Base-by-base conservation (phyloP, 2,329 filamentous ascomycete genomes). In the Penicillium janthinellum region DNA sequence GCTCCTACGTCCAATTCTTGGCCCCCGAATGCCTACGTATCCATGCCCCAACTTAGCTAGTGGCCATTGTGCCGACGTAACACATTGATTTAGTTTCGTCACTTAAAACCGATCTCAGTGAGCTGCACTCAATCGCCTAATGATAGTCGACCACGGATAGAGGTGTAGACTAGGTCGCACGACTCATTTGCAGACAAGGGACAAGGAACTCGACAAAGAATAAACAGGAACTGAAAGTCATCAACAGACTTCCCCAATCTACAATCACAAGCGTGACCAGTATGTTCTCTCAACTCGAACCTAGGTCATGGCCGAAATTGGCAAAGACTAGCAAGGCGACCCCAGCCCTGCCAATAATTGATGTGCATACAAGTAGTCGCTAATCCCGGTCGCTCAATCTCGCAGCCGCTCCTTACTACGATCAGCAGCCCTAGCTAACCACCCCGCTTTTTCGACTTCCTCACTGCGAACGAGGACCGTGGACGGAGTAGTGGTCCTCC, bases 331-430 rank as follows among this genome's bases (percentile, higher is more conserved):
- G 12, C 47, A 35, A 48, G 47, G 10, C 10, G 15, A n/a, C n/a
- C 47, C n/a, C 15, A 31, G 57, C 56, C 59, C 52, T 47, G 44
- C 61, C 56, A 54, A 25, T 51, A 54, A 25, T 48, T 63, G 56
- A 57, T 52, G 58, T 15, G 41, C 61, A 67, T 65, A 62, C 65
- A 67, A 52, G 56, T 62, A 63, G 39, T 38, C 17, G n/a, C 34
- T 39, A 41, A 67, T 62, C 64, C 64, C 14, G 37, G 22, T 52
- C 60, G 51, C 39, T 62, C 57, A 64, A 69, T 68, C 65, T 68
- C 60, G 67, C 63, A 69, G 56, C 62, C 63, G 64, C 60, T 64
- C 61, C 64, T 64, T 65, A 57, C 59, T 61, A 61, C 59, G 67
- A 69, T 69, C 65, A 68, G 54, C 64, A 62, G 63, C 66, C 63